Evolutionary conservation across 2,329 filamentous ascomycete genomes (phyloP).

Genomic region (Coniochaeta prunicola): DNA sequence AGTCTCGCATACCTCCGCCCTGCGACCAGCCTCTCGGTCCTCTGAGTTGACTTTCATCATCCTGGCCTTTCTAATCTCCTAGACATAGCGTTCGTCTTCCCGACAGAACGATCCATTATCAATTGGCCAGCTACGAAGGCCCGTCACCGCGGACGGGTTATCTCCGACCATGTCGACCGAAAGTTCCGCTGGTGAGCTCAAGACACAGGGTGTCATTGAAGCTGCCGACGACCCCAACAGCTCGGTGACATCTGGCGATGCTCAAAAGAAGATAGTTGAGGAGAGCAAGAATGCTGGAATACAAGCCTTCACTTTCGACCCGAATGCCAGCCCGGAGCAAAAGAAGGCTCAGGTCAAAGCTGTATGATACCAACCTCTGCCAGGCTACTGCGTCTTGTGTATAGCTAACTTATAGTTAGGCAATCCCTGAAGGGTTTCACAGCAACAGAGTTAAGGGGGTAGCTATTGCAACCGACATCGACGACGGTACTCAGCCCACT

Average conservation of each 20-base stretch:
- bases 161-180: slow-evolving; percentile 21
- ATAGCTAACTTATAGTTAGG: slow-evolving; percentile 32
- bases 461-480: slow-evolving; percentile 71
- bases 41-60: neutral
- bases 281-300: slow-evolving; percentile 75
- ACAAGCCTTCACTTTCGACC: slow-evolving; percentile 78
- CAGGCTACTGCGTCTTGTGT: neutral
- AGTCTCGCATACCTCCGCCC: neutral
- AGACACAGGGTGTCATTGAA: slow-evolving; percentile 73
- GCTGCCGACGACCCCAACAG: slow-evolving; percentile 66
- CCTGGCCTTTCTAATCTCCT: neutral
- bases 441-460: slow-evolving; percentile 55
- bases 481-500: slow-evolving; percentile 59
- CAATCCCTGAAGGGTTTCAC: slow-evolving; percentile 57
- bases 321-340: slow-evolving; percentile 72
- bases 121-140: neutral
- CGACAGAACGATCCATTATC: neutral
- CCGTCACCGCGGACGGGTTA: slow-evolving; percentile 3
- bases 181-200: slow-evolving; percentile 52
- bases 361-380: slow-evolving; percentile 43
- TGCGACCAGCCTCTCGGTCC: neutral
- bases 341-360: slow-evolving; percentile 74
- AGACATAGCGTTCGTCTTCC: neutral
- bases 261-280: slow-evolving; percentile 65
- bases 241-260: slow-evolving; percentile 59